Base-by-base conservation (phyloP, 2,329 filamentous ascomycete species). In the Tolypocladium pustulatum region DNA sequence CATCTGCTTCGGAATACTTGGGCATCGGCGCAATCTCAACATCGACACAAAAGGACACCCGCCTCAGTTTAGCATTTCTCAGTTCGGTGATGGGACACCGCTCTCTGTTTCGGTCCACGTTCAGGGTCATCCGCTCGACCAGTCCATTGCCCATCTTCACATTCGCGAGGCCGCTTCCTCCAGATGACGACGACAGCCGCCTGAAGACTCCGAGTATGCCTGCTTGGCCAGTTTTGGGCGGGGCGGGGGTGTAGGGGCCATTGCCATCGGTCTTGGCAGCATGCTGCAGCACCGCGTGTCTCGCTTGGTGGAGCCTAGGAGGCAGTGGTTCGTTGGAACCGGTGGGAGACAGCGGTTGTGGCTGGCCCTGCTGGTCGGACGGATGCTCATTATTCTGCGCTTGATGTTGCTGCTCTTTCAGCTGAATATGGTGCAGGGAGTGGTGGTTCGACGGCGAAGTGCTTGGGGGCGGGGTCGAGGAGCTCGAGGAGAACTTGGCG, bases 1-100 rank as follows among this genome's bases (percentile, higher is more conserved):
- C 72, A 8, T 81, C 81, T 20, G 78, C 78, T 3, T 94, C 89
- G 17, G 78, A 74, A 65, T 95, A 94, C 65, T 84, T 86, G 30
- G 92, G 90, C 68, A 90, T 86, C 0, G 91, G 90, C 3, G 93
- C 93, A 68, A 99, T 96, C 72, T 99, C 94, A 5, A 99, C 92
- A 68, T 99, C 94, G 3, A 99, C 94, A 65, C 90, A 96, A 68
- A 99, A 99, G 0, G 93, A 89, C 0, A 99, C 94, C 57, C 91
- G 85, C 57, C 91, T 84, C 60, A 99, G 73, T 70, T 94, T 96
- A 55, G 84, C 83, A 66, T 87, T 84, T 64, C 91, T 86, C 54
- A 99, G 78, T 64, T 96, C 92, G 5, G 83, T 77, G 36, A 97
- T 84, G 30, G 84, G 81, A 70, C 91, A 96, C 63, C 94, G 80